Evolutionary conservation across 345 rosid genomes (phyloP).

Genomic region (Eucalyptus regnans): DNA sequence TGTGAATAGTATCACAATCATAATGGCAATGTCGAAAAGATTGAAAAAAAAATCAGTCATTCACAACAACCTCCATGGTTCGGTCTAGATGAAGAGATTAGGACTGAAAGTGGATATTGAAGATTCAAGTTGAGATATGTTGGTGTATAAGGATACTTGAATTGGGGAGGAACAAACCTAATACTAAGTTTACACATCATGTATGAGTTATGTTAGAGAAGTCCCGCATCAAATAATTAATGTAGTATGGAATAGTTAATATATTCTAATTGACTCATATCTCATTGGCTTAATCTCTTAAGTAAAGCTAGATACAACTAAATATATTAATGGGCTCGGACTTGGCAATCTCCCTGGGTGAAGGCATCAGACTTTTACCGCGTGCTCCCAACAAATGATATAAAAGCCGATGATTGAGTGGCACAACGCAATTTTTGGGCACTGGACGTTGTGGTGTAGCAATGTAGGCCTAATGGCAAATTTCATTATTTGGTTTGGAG

Average conservation of each 20-base stretch:
- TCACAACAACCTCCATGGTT: background rate
- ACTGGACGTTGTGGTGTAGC: background rate
- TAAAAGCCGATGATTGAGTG: background rate
- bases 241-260: too few relatives aligned
- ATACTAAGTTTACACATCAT: rapidly evolving
- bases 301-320: rapidly evolving
- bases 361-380: background rate
- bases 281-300: background rate
- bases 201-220: too few relatives aligned
- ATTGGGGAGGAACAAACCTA: background rate
- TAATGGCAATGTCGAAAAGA: background rate
- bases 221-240: rapidly evolving
- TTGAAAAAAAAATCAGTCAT: too few relatives aligned
- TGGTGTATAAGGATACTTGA: background rate
- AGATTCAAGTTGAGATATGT: background rate
- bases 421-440: background rate
- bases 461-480: background rate
- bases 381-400: rapidly evolving
- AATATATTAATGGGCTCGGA: background rate
- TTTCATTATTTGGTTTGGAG: rapidly evolving
- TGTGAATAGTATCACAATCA: background rate
- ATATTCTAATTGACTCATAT: too few relatives aligned
- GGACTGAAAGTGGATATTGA: background rate
- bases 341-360: rapidly evolving
- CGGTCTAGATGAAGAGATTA: background rate